phyloP scores from a whole-genome alignment of 495 filamentous ascomycete species.

The Diplogelasinospora grovesii region DNA sequence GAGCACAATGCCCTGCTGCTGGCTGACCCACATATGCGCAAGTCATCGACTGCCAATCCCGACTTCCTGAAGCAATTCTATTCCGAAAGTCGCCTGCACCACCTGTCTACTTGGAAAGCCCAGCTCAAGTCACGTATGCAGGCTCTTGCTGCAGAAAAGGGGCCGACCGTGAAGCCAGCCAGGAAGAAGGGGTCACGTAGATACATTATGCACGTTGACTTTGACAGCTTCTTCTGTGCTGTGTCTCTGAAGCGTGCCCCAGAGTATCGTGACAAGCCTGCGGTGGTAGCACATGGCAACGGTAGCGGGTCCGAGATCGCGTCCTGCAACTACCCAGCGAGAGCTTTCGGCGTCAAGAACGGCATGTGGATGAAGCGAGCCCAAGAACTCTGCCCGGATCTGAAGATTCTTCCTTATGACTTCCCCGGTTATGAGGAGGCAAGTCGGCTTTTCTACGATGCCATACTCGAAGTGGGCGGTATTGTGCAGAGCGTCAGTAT shows the following conservation, averaged over 20 bases:
- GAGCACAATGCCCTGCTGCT: constrained; percentile 83
- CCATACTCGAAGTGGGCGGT: constrained; percentile 71
- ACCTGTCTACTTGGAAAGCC: constrained; percentile 92
- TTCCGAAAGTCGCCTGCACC: constrained; percentile 85
- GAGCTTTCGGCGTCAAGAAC: constrained; percentile 81
- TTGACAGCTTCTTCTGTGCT: constrained; percentile 91
- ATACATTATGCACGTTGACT: constrained; percentile 94
- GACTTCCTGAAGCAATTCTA: constrained; percentile 93
- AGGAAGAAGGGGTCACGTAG: constrained; percentile 54
- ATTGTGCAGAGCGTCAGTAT: constrained; percentile 93
- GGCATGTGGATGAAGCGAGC: constrained; percentile 99
- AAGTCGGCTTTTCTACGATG: constrained; percentile 78
- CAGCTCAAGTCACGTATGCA: constrained; percentile 84
- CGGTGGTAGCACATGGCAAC: constrained; percentile 79
- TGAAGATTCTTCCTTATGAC: constrained; percentile 86
- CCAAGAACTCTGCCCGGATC: constrained; percentile 70
- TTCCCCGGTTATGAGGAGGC: constrained; percentile 92
- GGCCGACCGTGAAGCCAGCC: constrained; percentile 28
- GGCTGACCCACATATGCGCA: constrained; percentile 71
- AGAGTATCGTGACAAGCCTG: constrained; percentile 71
- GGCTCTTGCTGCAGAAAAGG: constrained; percentile 59
- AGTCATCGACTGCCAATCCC: constrained; percentile 81
- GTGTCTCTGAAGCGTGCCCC: constrained; percentile 76
- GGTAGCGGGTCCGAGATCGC: constrained; percentile 90
- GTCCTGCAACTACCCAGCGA: constrained; percentile 91